Percentiles rank a stretch among this genome's conserved stretches.
Conservation (phyloP, 139 green algal species). For the Micractinium sp. region DNA sequence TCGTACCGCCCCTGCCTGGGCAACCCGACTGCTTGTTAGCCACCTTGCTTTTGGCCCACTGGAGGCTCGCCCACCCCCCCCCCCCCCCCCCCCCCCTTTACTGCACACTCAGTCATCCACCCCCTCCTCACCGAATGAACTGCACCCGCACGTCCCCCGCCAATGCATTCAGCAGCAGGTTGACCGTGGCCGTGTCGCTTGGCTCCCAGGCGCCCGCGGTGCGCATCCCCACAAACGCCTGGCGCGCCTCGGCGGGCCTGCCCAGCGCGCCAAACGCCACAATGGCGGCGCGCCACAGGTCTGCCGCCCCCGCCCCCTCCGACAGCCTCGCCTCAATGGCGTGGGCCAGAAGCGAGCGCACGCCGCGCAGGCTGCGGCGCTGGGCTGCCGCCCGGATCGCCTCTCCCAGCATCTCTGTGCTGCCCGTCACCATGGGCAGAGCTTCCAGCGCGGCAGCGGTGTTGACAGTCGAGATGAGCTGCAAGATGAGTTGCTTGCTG, state of each 20-base stretch:
- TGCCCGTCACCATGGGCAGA: slow-evolving; percentile 15
- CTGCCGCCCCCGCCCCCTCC: background rate
- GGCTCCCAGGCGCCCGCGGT: slow-evolving; percentile 19
- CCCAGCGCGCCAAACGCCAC: slow-evolving; percentile 29
- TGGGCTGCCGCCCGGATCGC: background rate
- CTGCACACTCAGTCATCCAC: too few species aligned
- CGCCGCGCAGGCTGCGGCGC: slow-evolving; percentile 7
- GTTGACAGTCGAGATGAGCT: background rate
- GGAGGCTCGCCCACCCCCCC: too few species aligned
- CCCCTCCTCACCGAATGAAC: slow-evolving; percentile 20
- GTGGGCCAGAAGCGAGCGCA: background rate
- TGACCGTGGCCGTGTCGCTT: slow-evolving; percentile 29
- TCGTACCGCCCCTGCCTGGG: too few species aligned
- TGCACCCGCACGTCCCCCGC: slow-evolving; percentile 8
- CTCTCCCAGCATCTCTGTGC: background rate
- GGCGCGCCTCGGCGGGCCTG: background rate
- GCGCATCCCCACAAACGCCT: slow-evolving; percentile 36
- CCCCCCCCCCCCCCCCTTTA: too few species aligned
- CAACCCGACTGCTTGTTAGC: too few species aligned
- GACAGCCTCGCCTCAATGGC: background rate
- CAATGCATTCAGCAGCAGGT: slow-evolving; percentile 47
- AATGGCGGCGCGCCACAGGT: slow-evolving; percentile 38
- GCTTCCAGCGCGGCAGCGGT: background rate
- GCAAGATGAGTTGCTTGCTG: slow-evolving; percentile 24
- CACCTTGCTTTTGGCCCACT: too few species aligned